phyloP scores from a whole-genome alignment of 805 yeast genomes.

The Yamadazyma nakazawae region DNA sequence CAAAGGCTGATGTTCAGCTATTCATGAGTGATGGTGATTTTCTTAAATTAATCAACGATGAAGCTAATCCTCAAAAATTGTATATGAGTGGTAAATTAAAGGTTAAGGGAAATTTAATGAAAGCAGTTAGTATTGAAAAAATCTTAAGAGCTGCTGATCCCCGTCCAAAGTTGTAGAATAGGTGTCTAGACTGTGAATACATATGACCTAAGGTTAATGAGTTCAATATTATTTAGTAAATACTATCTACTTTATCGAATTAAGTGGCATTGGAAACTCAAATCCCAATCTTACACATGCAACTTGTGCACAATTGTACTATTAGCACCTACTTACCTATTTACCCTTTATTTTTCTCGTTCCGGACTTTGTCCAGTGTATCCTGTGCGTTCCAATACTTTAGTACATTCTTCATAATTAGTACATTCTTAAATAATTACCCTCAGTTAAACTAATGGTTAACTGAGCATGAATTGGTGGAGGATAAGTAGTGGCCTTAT shows the following conservation, averaged over 20 bases:
- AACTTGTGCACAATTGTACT: no score
- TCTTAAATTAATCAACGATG: constrained; percentile 61
- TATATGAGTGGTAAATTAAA: constrained; percentile 76
- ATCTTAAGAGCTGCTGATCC: constrained; percentile 49
- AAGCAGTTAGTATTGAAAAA: constrained; percentile 68
- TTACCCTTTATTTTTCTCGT: no score
- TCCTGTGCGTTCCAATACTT: no score
- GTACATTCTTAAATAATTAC: constrained; percentile 13
- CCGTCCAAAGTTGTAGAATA: constrained; percentile 31
- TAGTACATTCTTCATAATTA: no score
- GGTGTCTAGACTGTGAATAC: background rate
- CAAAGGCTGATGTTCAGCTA: constrained; percentile 55
- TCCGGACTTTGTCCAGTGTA: no score
- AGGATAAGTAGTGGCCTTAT: constrained; percentile 11
- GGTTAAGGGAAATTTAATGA: constrained; percentile 82
- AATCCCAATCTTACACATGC: no score
- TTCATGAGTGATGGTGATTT: constrained; percentile 59
- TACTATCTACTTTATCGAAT: no score
- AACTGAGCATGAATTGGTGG: constrained; percentile 18
- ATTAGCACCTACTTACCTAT: no score
- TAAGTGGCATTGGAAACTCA: no score
- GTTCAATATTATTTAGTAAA: no score
- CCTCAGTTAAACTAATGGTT: constrained; percentile 15
- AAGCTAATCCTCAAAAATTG: constrained; percentile 74
- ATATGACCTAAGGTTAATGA: no score